phyloP scores from a whole-genome alignment of 805 yeast species.

The Nakazawaea sp. region DNA sequence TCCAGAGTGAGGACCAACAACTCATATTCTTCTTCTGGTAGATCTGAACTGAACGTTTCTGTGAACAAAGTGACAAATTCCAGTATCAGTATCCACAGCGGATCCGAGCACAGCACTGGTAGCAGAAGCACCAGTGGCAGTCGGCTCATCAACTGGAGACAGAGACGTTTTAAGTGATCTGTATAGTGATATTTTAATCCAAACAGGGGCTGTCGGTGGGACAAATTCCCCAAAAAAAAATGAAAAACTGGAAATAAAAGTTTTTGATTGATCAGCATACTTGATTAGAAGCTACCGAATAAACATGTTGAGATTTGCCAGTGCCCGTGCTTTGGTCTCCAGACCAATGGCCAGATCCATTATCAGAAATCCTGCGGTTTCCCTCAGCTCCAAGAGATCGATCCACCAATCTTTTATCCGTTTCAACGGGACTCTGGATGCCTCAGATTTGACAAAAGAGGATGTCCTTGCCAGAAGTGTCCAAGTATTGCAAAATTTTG shows the following conservation, averaged over 20 bases:
- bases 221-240: not conserved
- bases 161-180: not conserved
- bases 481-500: slow-evolving; percentile 65
- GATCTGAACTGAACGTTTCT: not conserved
- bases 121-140: not conserved
- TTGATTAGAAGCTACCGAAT: too few relatives aligned
- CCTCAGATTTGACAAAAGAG: slow-evolving; percentile 59
- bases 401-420: slow-evolving; percentile 11
- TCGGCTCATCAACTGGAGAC: not conserved
- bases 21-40: slow-evolving; percentile 4
- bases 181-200: too few relatives aligned
- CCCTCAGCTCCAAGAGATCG: slow-evolving; percentile 12
- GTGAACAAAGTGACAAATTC: not conserved
- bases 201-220: slow-evolving; percentile 1
- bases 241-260: not conserved
- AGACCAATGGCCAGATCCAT: slow-evolving; percentile 7
- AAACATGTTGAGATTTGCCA: slow-evolving; percentile 10
- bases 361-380: not conserved
- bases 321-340: slow-evolving; percentile 8
- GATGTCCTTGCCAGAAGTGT: slow-evolving; percentile 80
- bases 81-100: slow-evolving; percentile 1
- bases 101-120: not conserved
- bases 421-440: slow-evolving; percentile 27
- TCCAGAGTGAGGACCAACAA: slow-evolving; percentile 15
- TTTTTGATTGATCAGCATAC: not conserved